These are phyloP conservation scores for Quercus phellos DNA, from an alignment of 331 rosid genomes.

Conservation along the genomic window DNA sequence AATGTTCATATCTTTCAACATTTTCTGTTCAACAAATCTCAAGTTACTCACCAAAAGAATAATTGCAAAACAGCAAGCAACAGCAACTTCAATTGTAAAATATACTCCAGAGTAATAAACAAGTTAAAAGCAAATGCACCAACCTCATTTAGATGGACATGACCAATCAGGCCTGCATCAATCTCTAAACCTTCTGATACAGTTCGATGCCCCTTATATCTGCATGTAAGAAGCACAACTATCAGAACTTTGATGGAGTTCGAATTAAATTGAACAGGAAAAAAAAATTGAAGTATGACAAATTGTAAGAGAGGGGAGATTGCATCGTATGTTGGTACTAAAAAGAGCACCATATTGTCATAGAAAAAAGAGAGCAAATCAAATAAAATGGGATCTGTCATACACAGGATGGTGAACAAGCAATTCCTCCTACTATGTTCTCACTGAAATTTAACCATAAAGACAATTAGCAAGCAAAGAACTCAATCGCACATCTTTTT, in stretches of 20 bases:
- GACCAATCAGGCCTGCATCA: conserved; percentile 88
- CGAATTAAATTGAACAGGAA: background rate
- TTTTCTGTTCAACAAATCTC: conserved; percentile 42
- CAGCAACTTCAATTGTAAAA: background rate
- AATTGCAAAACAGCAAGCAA: background rate
- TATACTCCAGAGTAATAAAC: background rate
- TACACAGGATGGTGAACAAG: background rate
- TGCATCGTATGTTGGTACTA: background rate
- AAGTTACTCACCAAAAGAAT: conserved; percentile 11
- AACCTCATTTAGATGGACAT: conserved; percentile 77
- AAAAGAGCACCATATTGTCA: background rate
- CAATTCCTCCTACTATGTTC: background rate
- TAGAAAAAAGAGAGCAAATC: background rate
- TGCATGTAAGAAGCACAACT: conserved; percentile 30
- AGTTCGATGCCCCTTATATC: conserved; percentile 47
- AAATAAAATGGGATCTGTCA: background rate
- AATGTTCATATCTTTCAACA: conserved; percentile 50
- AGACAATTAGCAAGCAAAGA: background rate
- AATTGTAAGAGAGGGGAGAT: background rate
- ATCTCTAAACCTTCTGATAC: conserved; percentile 20
- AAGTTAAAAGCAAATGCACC: conserved; percentile 7
- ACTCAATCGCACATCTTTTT: background rate
- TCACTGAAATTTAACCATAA: background rate
- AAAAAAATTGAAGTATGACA: background rate
- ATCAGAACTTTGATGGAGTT: background rate